Base-by-base conservation (phyloP, 2,329 filamentous ascomycete species). In the Nothophaeocryptopus gaeumannii region DNA sequence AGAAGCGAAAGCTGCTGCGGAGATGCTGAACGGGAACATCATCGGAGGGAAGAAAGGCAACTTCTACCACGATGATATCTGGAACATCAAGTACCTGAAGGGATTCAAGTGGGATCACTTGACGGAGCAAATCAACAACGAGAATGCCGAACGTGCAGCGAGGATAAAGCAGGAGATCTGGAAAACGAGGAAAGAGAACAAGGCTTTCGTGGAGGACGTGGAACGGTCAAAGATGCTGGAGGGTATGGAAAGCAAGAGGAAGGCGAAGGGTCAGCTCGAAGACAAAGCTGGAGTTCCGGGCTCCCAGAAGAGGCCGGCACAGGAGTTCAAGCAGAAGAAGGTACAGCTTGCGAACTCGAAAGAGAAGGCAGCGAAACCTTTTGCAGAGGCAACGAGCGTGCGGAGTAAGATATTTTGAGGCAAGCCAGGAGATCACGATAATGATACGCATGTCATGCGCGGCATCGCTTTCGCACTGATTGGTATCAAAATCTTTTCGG, bases 41-140 rank as follows among this genome's bases (percentile, higher is more conserved):
- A 87, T 93, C 57, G 88, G 88, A 43, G 89, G 89, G 20, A 91
- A 91, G 73, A 95, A 95, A 73, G 80, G 88, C 10, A 81, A 80
- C 41, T 89, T 87, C 67, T 95, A 92, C 72, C 82, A 87, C 61
- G 89, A 95, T 67, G 89, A 95, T 67, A 79, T 95, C 38, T 95
- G 89, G 89, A 91, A 86, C 61, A 73, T 93, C 55, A 79, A 87
- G 53, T 95, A 95, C 64, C 73, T 95, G 55, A 85, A 82, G 56
- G 88, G 87, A 1, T 92, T 93, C 73, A 93, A 92, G 70, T 95
- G 89, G 89, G 75, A 70, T 40, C 71, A 79, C 60, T 61, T 81
- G 56, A 89, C 86, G 49, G 85, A 88, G 67, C 86, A 91, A 71
- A 90, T 92, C 59, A 79, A 86, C 35, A 80, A 85, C 26, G 89